Percentiles rank a stretch among this genome's conserved stretches.
These are phyloP conservation scores for Ascosphaera pollenicola DNA, from an alignment of 2,329 filamentous ascomycete species.

Conservation along the genomic window DNA sequence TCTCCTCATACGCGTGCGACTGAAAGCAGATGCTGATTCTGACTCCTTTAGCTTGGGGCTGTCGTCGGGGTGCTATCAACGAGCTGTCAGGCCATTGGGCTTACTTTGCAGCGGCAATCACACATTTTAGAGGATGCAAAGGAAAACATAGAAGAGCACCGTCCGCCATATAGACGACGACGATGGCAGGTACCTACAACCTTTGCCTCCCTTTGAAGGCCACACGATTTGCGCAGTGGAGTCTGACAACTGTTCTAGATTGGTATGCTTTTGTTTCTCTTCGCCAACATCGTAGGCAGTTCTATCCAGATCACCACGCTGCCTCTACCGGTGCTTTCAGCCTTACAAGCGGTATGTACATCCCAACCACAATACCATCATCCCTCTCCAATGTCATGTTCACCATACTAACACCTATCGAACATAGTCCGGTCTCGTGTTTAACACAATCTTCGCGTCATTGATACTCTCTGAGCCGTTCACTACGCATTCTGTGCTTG, in stretches of 20 bases:
- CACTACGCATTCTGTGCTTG: constrained; percentile 76
- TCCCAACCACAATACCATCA: constrained; percentile 1
- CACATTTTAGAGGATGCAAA: constrained; percentile 97
- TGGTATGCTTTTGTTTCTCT: constrained; percentile 92
- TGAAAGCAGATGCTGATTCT: constrained; percentile 6
- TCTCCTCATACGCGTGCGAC: constrained; percentile 3
- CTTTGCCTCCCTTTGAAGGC: not conserved
- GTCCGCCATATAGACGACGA: constrained; percentile 72
- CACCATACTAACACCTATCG: constrained; percentile 1
- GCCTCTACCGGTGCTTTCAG: constrained; percentile 81
- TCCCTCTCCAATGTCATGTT: too few relatives aligned
- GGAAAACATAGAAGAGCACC: constrained; percentile 48
- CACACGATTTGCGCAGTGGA: too few relatives aligned
- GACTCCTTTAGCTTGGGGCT: constrained; percentile 51
- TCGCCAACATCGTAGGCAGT: constrained; percentile 84
- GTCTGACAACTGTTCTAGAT: constrained; percentile 22
- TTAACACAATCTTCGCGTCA: constrained; percentile 95
- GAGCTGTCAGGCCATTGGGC: constrained; percentile 78
- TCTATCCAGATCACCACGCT: constrained; percentile 95
- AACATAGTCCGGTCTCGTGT: constrained; percentile 60
- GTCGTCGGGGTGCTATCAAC: constrained; percentile 84
- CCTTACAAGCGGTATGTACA: constrained; percentile 50
- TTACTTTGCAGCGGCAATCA: constrained; percentile 93
- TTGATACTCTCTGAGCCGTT: constrained; percentile 85
- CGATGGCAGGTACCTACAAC: constrained; percentile 52